Percentiles rank a stretch among this genome's conserved stretches.
Evolutionary conservation across 345 rosid species (phyloP).

Genomic region (Heritiera fomes): DNA sequence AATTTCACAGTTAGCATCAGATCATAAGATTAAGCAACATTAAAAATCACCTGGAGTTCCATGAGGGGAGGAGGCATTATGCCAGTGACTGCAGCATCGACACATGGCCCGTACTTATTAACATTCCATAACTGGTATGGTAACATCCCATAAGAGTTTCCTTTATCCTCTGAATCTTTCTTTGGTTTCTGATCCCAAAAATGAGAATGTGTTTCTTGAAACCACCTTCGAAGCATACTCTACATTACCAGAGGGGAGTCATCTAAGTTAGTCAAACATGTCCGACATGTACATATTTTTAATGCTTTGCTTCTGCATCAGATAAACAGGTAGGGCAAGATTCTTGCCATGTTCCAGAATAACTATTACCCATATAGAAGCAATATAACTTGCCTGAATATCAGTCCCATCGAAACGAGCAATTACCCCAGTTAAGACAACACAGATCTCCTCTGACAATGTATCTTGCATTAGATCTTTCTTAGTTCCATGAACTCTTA

Average conservation of each 20-base stretch:
- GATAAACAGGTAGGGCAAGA: neutral
- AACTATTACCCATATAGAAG: neutral
- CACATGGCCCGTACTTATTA: slow-evolving; percentile 73
- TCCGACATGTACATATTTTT: neutral
- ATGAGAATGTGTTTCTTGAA: slow-evolving; percentile 52
- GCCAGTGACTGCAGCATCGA: slow-evolving; percentile 88
- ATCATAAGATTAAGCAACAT: slow-evolving; percentile 11
- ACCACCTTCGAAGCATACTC: slow-evolving; percentile 72
- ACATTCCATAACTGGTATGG: slow-evolving; percentile 92
- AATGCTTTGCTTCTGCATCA: neutral
- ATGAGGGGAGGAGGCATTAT: slow-evolving; percentile 91
- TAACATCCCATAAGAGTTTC: slow-evolving; percentile 43
- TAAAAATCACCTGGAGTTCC: slow-evolving; percentile 71
- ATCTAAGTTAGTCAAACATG: neutral
- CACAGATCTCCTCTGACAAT: slow-evolving; percentile 67
- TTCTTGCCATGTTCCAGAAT: neutral
- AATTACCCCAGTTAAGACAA: slow-evolving; percentile 71
- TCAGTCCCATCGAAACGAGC: slow-evolving; percentile 86
- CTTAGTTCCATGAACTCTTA: slow-evolving; percentile 74
- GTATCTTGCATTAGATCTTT: slow-evolving; percentile 62
- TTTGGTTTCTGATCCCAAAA: slow-evolving; percentile 75
- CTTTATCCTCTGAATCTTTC: slow-evolving; percentile 45
- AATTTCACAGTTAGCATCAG: neutral
- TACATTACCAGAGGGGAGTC: slow-evolving; percentile 26
- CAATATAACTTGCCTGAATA: slow-evolving; percentile 50